Base-by-base conservation (phyloP, 78 protist species). In the Dictyostelium capitatum region DNA sequence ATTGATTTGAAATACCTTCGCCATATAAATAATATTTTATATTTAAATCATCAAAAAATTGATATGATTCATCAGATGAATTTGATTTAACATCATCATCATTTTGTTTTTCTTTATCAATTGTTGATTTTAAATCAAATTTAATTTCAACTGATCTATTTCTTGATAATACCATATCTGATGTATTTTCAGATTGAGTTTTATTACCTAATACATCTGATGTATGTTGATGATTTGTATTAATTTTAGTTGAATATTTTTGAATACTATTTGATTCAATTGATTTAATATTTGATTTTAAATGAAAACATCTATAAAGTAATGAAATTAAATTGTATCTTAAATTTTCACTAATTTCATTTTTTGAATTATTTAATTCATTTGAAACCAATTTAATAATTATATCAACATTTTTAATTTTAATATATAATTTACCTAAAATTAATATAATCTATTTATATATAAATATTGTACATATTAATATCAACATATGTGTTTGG, bases 391-490 rank as follows among this genome's bases (percentile, higher is more conserved):
- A n/a, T 62, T 30, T 30, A 11, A 62, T 62, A 62, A 62, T 62
- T 25, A 9, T 62, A 25, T 62, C 70, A 25, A 62, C 70, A 62
- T 62, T 62, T 62, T 32, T 62, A 62, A 30, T 32, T 62, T 62
- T 62, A 25, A 62, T 25, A 62, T 32, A 62, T 62, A 62, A 25
- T 62, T 62, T 62, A 25, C 70, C 70, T 62, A 62, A 62, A 62
- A 62, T 62, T 62, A 62, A 62, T 23, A 62, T 62, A 25, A 62
- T 25, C 70, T 53, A 6, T n/a, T n/a, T n/a, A n/a, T n/a, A n/a
- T n/a, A n/a, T n/a, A n/a, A n/a, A n/a, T n/a, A n/a, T n/a, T n/a
- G n/a, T n/a, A n/a, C n/a, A n/a, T n/a, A n/a, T n/a, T n/a, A n/a
- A n/a, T n/a, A n/a, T n/a, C n/a, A n/a, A n/a, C n/a, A n/a, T n/a